Base-by-base conservation (phyloP, 177 flowering plant species). In the Vitis hybrid region DNA sequence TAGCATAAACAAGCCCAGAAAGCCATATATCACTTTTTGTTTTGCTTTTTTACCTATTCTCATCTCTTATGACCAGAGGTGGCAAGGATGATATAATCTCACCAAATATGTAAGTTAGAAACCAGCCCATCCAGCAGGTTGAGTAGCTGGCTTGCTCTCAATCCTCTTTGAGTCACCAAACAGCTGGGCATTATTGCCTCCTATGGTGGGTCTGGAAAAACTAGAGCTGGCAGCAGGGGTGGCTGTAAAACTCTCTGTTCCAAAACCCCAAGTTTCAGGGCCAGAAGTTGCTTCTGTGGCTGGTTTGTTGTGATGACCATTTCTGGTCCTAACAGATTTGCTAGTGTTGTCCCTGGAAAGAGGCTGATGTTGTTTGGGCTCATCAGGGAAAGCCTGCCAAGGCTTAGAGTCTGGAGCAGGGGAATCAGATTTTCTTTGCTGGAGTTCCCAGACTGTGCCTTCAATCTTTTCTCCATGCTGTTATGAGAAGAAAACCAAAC, bases 121-220 rank as follows among this genome's bases (percentile, higher is more conserved):
- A 75, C 99, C 99, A 78, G 99, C 97, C 99, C 99, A 96, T 62
- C 99, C 99, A 69, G 97, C 92, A 70, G 99, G 99, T 73, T 90
- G 98, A 68, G 90, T 55, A 33, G 83, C 69, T 64, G 80, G 53
- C 78, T 86, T 86, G 68, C 68, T 79, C 51, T 84, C 89, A 10
- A 9, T 51, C 10, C 64, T 75, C 70, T 76, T 86, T 49, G 83
- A 51, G 60, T 81, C 85, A 29, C 82, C 82, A 68, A 81, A 74
- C 5, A 80, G 84, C 72, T 75, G 85, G 39, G 91, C 84, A 67
- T 52, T 77, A 70, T 68, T 81, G n/a, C 75, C 86, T 45, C 75
- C 83, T 31, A 77, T 72, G 9, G 68, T 31, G 8, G 83, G 69
- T 65, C 68, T 70, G 18, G 78, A 72, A 33, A 71, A 69, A 53